These are phyloP conservation scores for Monilinia laxa DNA, from an alignment of 2,329 filamentous ascomycete species.

Conservation along the genomic window DNA sequence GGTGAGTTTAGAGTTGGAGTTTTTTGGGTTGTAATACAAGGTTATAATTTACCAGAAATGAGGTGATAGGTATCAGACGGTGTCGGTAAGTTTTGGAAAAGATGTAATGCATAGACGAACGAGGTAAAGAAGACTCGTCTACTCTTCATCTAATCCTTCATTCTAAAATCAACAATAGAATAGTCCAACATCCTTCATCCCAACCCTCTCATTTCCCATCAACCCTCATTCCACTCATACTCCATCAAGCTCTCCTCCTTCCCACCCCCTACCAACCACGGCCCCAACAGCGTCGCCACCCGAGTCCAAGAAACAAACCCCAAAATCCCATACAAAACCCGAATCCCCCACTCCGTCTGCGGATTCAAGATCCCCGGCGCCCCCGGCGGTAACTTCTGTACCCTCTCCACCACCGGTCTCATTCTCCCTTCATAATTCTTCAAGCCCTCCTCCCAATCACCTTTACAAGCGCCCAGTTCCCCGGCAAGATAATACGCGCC, in stretches of 20 bases:
- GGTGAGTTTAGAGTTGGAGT: too few species aligned
- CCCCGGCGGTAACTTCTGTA: constrained; percentile 15
- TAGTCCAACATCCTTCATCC: too few species aligned
- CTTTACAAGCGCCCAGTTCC: constrained; percentile 38
- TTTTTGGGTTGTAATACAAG: too few species aligned
- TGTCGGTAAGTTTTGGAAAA: too few species aligned
- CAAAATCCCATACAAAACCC: neutral
- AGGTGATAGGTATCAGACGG: too few species aligned
- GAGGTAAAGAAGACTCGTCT: too few species aligned
- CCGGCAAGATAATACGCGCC: constrained; percentile 50
- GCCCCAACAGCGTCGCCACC: neutral
- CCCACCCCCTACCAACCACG: neutral
- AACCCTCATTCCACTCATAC: constrained; percentile 7
- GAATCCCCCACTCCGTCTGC: constrained; percentile 8
- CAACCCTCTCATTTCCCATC: neutral
- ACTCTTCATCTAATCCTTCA: too few species aligned
- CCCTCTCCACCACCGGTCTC: constrained; percentile 5
- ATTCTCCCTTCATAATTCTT: constrained; percentile 7
- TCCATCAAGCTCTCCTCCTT: neutral
- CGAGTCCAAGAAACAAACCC: constrained; percentile 9
- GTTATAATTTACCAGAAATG: too few species aligned
- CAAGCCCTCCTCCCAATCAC: constrained; percentile 13
- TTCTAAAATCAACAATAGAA: too few species aligned
- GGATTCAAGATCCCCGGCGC: constrained; percentile 7
- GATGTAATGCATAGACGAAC: too few species aligned